Conservation (phyloP, 2,329 filamentous ascomycete genomes). For the Malbranchea zuffiana region DNA sequence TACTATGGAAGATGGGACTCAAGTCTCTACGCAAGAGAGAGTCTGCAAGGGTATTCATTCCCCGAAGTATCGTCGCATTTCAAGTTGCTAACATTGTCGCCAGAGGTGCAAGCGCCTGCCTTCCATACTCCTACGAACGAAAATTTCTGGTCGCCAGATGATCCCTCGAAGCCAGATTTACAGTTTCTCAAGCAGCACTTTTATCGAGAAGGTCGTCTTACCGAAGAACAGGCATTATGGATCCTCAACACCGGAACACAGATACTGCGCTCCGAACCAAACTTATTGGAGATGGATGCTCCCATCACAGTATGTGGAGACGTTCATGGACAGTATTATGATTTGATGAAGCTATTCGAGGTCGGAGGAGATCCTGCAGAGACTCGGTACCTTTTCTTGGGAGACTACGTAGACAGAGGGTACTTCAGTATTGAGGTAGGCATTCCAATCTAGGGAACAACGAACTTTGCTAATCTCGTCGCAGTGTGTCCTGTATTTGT, state of each 20-base stretch:
- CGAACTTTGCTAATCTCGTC: slow-evolving; percentile 8
- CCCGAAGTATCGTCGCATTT: slow-evolving; percentile 4
- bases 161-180: slow-evolving; percentile 80
- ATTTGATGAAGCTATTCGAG: slow-evolving; percentile 98
- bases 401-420: slow-evolving; percentile 94
- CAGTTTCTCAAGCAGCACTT: slow-evolving; percentile 96
- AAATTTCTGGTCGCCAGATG: slow-evolving; percentile 82
- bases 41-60: slow-evolving; percentile 78
- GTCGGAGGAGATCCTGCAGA: slow-evolving; percentile 94
- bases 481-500: slow-evolving; percentile 91
- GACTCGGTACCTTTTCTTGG: slow-evolving; percentile 91
- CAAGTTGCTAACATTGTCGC: not conserved
- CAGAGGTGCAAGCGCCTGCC: slow-evolving; percentile 95
- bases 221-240: slow-evolving; percentile 93
- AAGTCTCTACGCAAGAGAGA: slow-evolving; percentile 89
- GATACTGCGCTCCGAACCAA: slow-evolving; percentile 79
- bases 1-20: slow-evolving; percentile 92
- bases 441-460: slow-evolving; percentile 5
- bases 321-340: slow-evolving; percentile 97
- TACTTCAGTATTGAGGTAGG: slow-evolving; percentile 92
- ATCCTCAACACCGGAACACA: slow-evolving; percentile 84
- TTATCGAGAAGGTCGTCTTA: slow-evolving; percentile 91
- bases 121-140: slow-evolving; percentile 87
- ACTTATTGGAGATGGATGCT: slow-evolving; percentile 97
- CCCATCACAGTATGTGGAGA: slow-evolving; percentile 98